Percentiles rank a stretch among this genome's conserved stretches.
Conservation (phyloP, 768 basidiomycete species). For the Mycena albidolilacea region DNA sequence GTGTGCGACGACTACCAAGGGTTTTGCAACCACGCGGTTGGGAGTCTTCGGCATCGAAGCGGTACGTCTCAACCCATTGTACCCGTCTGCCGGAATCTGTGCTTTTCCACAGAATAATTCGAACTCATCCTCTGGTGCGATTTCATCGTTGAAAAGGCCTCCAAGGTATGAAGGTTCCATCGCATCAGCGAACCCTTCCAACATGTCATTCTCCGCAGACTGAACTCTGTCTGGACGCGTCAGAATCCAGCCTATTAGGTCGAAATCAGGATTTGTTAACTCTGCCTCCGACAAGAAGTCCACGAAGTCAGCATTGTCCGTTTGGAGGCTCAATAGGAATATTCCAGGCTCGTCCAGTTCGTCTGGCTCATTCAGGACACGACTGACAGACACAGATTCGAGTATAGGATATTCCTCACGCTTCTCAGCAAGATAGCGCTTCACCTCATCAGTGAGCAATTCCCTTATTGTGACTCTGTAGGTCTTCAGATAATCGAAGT, state of each 20-base stretch:
- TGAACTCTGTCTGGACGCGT: too few relatives aligned
- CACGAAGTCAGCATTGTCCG: background rate
- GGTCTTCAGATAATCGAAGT: background rate
- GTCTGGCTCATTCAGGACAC: background rate
- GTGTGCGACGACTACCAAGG: too few relatives aligned
- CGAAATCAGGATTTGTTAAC: background rate
- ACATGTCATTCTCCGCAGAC: too few relatives aligned
- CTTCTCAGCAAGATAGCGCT: slow-evolving; percentile 8
- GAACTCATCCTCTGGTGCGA: background rate
- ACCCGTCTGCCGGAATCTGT: too few relatives aligned
- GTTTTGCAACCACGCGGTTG: too few relatives aligned
- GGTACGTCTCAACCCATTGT: too few relatives aligned
- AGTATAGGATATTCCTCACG: background rate
- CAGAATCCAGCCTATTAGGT: background rate
- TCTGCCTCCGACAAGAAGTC: background rate
- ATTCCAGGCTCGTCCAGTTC: background rate
- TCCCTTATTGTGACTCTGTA: slow-evolving; percentile 1
- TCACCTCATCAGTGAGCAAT: background rate
- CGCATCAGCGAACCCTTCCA: too few relatives aligned
- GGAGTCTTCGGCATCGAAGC: too few relatives aligned
- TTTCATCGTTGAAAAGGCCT: too few relatives aligned
- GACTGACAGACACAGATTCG: background rate
- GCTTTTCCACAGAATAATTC: too few relatives aligned
- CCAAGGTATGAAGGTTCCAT: too few relatives aligned
- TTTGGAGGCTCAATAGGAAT: background rate